A percentile compares a stretch with the other conserved stretches of the same genome.
These are phyloP conservation scores for Ganoderma multipileum DNA, from an alignment of 1,284 basidiomycete genomes.

Conservation along the genomic window DNA sequence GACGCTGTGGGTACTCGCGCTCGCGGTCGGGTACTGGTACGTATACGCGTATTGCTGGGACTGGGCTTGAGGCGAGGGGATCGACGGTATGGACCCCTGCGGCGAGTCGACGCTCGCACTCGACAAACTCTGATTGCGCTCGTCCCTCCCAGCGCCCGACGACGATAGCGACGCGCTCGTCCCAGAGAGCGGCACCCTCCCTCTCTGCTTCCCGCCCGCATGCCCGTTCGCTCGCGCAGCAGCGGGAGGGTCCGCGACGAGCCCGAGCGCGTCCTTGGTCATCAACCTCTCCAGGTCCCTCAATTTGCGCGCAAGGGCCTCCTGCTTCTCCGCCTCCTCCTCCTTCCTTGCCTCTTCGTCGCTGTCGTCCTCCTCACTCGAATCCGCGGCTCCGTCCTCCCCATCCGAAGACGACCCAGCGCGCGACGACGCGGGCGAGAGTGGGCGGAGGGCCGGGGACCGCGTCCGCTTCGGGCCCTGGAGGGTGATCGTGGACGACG, in stretches of 20 bases:
- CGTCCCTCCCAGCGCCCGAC: conserved; percentile 28
- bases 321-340: conserved; percentile 76
- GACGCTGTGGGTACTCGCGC: not conserved
- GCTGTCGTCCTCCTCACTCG: conserved; percentile 22
- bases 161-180: conserved; percentile 25
- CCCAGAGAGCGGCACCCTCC: conserved; percentile 46
- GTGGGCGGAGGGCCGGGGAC: conserved; percentile 45
- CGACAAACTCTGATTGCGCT: conserved; percentile 63
- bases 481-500: conserved; percentile 73
- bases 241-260: conserved; percentile 57
- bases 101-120: conserved; percentile 71
- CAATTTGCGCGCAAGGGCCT: conserved; percentile 68
- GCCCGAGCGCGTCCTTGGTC: conserved; percentile 72
- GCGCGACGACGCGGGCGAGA: conserved; percentile 58
- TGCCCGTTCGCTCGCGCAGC: conserved; percentile 25
- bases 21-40: not conserved
- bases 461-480: conserved; percentile 53
- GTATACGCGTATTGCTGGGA: conserved; percentile 25
- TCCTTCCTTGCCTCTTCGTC: conserved; percentile 63
- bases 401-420: conserved; percentile 35
- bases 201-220: conserved; percentile 56
- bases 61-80: conserved; percentile 70
- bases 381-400: conserved; percentile 5
- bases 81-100: conserved; percentile 78
- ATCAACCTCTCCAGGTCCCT: conserved; percentile 71